Percentiles rank a stretch among this genome's conserved stretches.
Evolutionary conservation across 2,329 filamentous ascomycete species (phyloP).

Genomic region (Diaporthe citri): DNA sequence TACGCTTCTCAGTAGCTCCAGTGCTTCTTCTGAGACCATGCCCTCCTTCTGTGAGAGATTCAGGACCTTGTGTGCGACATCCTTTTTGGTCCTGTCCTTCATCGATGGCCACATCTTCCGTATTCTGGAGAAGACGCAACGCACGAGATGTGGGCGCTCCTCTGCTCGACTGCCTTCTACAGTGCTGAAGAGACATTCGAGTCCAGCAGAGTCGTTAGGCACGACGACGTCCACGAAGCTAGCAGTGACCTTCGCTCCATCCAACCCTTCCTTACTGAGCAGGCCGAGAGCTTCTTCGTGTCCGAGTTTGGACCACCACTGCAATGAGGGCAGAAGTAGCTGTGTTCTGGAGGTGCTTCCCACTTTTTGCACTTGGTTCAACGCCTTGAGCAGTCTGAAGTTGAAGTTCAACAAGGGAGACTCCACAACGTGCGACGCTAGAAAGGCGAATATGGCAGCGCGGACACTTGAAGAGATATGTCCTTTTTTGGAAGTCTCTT

Average conservation of each 20-base stretch:
- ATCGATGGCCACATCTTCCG: conserved; percentile 79
- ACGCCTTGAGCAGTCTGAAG: conserved; percentile 75
- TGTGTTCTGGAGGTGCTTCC: conserved; percentile 78
- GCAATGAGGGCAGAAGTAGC: conserved; percentile 80
- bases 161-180: conserved; percentile 57
- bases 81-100: conserved; percentile 72
- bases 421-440: conserved; percentile 78
- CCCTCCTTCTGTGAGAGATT: conserved; percentile 66
- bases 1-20: conserved; percentile 79
- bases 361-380: conserved; percentile 80
- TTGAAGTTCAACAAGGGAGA: conserved; percentile 80
- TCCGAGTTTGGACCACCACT: conserved; percentile 73
- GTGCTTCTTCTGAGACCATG: conserved; percentile 66
- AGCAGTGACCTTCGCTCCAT: conserved; percentile 50
- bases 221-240: conserved; percentile 65
- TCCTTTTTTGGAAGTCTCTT: conserved; percentile 55
- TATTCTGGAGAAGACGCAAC: conserved; percentile 77
- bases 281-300: conserved; percentile 63
- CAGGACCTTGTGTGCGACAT: conserved; percentile 73
- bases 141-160: conserved; percentile 68
- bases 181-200: conserved; percentile 64
- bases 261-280: conserved; percentile 56
- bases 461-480: conserved; percentile 72
- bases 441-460: conserved; percentile 75
- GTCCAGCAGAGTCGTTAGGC: conserved; percentile 64